A percentile compares a stretch with the other conserved stretches of the same genome.
These are phyloP conservation scores for Clitopilus passeckerianus DNA, from an alignment of 768 basidiomycete species.

Conservation along the genomic window DNA sequence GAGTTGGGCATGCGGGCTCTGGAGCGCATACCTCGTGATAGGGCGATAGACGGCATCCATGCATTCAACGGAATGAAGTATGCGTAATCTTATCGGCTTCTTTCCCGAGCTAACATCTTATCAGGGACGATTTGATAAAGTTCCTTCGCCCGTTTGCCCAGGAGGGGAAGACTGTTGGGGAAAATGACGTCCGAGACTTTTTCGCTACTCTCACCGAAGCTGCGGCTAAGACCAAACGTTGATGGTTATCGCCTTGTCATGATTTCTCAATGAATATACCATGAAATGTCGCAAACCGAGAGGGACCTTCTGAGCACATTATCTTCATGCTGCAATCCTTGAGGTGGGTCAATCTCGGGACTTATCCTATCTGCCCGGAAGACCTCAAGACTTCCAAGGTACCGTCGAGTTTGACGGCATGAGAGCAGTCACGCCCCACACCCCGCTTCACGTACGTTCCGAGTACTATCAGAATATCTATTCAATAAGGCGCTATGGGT, in stretches of 20 bases:
- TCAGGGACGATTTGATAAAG: conserved; percentile 63
- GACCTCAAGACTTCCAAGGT: background rate
- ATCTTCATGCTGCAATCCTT: background rate
- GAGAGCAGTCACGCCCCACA: background rate
- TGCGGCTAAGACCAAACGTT: conserved; percentile 19
- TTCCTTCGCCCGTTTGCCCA: conserved; percentile 79
- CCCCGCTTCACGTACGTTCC: background rate
- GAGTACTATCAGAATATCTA: background rate
- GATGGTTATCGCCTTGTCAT: background rate
- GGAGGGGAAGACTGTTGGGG: conserved; percentile 68
- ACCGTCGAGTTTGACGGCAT: background rate
- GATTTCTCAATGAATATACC: background rate
- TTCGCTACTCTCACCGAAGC: conserved; percentile 50
- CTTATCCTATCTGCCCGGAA: background rate
- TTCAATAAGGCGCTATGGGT: background rate
- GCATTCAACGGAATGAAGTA: conserved; percentile 85
- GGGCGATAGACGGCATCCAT: conserved; percentile 77
- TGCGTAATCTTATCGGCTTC: background rate
- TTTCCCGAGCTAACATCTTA: conserved; percentile 2
- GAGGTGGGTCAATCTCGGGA: background rate
- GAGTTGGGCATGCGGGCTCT: conserved; percentile 82
- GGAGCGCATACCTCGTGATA: conserved; percentile 68
- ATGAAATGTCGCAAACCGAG: background rate
- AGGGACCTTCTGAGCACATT: background rate
- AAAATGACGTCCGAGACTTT: conserved; percentile 64